These are phyloP conservation scores for Magnolia officinalis DNA, from an alignment of 164 flowering plant genomes.

Conservation along the genomic window DNA sequence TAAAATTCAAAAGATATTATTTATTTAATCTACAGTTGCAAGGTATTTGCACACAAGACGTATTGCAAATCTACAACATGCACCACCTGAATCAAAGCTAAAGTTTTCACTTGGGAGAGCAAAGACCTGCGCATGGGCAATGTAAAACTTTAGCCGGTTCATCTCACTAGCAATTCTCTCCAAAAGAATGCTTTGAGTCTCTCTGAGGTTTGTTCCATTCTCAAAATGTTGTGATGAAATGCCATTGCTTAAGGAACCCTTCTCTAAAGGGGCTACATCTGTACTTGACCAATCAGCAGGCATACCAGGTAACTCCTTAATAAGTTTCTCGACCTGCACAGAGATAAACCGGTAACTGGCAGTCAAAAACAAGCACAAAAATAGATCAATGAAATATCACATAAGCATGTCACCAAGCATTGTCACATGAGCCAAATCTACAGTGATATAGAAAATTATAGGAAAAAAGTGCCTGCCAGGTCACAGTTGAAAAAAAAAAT, in stretches of 20 bases:
- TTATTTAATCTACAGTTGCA: neutral
- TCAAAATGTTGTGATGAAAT: constrained; percentile 47
- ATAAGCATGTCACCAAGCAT: too few species aligned
- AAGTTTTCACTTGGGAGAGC: constrained; percentile 13
- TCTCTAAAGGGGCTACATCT: constrained; percentile 38
- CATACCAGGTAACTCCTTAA: constrained; percentile 32
- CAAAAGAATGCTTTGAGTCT: constrained; percentile 94
- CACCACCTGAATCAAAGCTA: neutral
- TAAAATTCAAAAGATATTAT: neutral
- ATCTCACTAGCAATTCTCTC: constrained; percentile 99
- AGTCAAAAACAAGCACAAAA: neutral
- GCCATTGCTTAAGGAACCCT: constrained; percentile 44
- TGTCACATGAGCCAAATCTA: too few species aligned
- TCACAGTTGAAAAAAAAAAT: too few species aligned
- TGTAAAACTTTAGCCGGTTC: constrained; percentile 91
- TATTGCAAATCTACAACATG: neutral
- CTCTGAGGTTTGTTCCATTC: constrained; percentile 71
- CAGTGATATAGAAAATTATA: too few species aligned
- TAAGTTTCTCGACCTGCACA: constrained; percentile 40
- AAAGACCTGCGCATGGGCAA: constrained; percentile 84
- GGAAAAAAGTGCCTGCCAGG: too few species aligned
- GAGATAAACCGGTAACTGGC: neutral
- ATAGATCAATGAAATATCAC: neutral
- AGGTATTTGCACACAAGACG: neutral
- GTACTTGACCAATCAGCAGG: constrained; percentile 65